Evolutionary conservation across 192 early-diverging fungal species (phyloP).

Genomic region (Pilobolus umbonatus): DNA sequence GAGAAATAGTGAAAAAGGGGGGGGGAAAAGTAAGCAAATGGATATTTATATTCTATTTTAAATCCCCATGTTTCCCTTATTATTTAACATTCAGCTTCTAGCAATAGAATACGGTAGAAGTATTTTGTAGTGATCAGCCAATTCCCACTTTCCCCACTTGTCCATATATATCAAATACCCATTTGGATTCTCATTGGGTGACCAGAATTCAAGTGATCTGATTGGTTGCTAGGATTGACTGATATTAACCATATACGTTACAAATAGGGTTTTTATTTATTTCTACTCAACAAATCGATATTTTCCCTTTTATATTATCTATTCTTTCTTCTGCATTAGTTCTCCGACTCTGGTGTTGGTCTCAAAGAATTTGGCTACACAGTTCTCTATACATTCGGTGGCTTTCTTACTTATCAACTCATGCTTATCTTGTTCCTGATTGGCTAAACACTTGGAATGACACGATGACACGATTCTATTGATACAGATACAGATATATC

Average conservation of each 20-base stretch:
- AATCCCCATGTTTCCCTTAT: no score
- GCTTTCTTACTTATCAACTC: conserved; percentile 84
- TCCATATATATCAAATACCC: no score
- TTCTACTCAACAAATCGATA: not conserved
- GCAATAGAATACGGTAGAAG: no score
- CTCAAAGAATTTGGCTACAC: conserved; percentile 83
- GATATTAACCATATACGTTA: no score
- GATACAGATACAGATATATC: not conserved
- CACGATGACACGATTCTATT: conserved; percentile 67
- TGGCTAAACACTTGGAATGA: conserved; percentile 75
- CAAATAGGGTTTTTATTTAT: not conserved
- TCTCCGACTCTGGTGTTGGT: conserved; percentile 70
- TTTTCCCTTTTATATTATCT: not conserved
- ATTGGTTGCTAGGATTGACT: no score
- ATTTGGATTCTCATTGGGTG: no score
- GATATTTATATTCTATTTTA: not conserved
- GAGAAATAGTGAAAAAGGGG: not conserved
- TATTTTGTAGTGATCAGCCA: not conserved
- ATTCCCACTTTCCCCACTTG: conserved; percentile 4
- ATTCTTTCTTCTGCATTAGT: conserved; percentile 58
- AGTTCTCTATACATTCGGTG: conserved; percentile 80
- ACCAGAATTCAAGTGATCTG: no score
- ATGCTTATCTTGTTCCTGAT: conserved; percentile 60
- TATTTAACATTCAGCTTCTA: no score
- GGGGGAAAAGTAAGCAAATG: not conserved